Base-by-base conservation (phyloP, 2,329 filamentous ascomycete genomes). In the Aschersonia sp. region DNA sequence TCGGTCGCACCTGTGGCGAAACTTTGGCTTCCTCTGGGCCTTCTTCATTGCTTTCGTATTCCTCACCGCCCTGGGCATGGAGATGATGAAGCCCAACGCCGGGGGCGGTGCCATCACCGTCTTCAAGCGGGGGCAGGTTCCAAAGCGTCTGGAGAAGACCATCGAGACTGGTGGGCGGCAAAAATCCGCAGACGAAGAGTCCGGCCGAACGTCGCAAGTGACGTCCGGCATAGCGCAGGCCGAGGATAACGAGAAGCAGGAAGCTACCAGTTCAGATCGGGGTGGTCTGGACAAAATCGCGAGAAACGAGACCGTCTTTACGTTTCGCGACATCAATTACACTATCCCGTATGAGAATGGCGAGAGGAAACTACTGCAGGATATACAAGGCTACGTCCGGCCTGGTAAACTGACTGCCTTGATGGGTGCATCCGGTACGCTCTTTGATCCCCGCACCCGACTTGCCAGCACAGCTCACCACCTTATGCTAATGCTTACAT, bases 311-410 rank as follows among this genome's bases (percentile, higher is more conserved):
- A 70, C 71, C 0, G 65, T 77, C 4, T 73, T 80, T 46, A 77
- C 75, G 0, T 74, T 73, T 48, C 65, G 66, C 51, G 61, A 73
- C 41, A 64, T 76, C 48, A 69, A 71, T 45, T 76, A 75, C 50
- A 70, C 63, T 0, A 70, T 72, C 2, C 68, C 68, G 9, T 65
- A 63, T 51, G 84, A 87, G 56, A 71, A 72, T 4, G 77, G 85
- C 45, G 65, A 74, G n/a, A 74, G 83, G 22, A 76, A 79, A 45
- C 74, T 92, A 47, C 66, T 92, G 22, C 77, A 88, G 50, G 73
- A 87, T 50, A 81, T 90, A 1, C 81, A 89, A 55, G 86, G 86
- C n/a, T 90, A 82, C 71, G 84, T 92, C 42, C 84, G 86, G 51
- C 86, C 87, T 1, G 86, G 86, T 32, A 88, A 83, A 46, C 65